phyloP scores from a whole-genome alignment of 805 yeast genomes.

The Lachancea nothofagi region DNA sequence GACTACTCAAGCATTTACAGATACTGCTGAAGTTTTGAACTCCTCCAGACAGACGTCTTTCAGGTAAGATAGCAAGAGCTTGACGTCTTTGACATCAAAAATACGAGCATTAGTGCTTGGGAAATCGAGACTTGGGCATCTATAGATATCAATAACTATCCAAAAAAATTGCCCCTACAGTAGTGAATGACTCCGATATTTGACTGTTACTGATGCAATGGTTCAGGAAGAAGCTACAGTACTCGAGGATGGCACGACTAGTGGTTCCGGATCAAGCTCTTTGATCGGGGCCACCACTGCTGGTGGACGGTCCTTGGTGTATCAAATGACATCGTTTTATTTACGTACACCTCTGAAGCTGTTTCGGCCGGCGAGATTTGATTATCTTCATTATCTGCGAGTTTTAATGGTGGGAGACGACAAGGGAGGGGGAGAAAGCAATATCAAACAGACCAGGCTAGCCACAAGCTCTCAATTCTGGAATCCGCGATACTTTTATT shows the following conservation, averaged over 20 bases:
- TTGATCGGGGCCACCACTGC: slow-evolving; percentile 79
- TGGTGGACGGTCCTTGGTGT: slow-evolving; percentile 76
- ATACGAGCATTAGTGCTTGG: too few species aligned
- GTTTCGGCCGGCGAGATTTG: slow-evolving; percentile 86
- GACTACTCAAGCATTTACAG: too few species aligned
- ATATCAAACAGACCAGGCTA: not conserved
- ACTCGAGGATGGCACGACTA: not conserved
- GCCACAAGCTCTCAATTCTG: slow-evolving; percentile 6
- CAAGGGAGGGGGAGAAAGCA: not conserved
- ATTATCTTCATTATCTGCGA: slow-evolving; percentile 67
- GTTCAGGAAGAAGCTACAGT: not conserved
- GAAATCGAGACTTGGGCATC: too few species aligned
- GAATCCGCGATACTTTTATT: slow-evolving; percentile 22
- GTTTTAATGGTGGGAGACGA: slow-evolving; percentile 37
- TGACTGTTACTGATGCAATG: slow-evolving; percentile 4
- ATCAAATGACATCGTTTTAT: slow-evolving; percentile 72
- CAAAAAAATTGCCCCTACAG: too few species aligned
- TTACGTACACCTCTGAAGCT: slow-evolving; percentile 77
- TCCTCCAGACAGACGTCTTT: too few species aligned
- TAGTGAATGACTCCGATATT: not conserved
- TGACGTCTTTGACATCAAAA: too few species aligned
- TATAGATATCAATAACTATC: too few species aligned
- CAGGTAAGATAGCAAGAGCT: too few species aligned
- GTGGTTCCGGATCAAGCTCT: slow-evolving; percentile 31
- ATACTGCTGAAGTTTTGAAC: too few species aligned